Evolutionary conservation across 2,329 filamentous ascomycete genomes (phyloP).

Genomic region (Metarhizium robertsii): DNA sequence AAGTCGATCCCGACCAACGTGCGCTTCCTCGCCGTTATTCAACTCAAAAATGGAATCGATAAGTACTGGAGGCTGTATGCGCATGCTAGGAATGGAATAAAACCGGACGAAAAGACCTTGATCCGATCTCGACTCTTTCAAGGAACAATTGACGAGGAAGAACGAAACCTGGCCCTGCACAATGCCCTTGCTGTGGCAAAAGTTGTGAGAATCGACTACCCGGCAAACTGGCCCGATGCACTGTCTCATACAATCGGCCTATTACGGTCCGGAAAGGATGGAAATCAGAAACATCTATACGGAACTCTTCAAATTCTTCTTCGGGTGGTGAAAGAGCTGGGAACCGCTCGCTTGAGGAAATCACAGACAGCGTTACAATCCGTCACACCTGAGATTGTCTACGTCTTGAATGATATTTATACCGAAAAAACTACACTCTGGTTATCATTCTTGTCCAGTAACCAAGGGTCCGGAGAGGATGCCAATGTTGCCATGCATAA

Average conservation of each 20-base stretch:
- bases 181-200: conserved; percentile 85
- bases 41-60: conserved; percentile 94
- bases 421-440: conserved; percentile 62
- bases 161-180: conserved; percentile 69
- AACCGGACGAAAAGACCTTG: conserved; percentile 63
- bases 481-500: conserved; percentile 60
- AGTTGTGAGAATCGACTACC: conserved; percentile 82
- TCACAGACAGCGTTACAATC: conserved; percentile 70
- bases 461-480: conserved; percentile 47
- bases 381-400: conserved; percentile 75
- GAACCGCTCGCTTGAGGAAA: conserved; percentile 65
- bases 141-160: conserved; percentile 67
- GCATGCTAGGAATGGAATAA: conserved; percentile 51
- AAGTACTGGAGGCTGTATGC: conserved; percentile 75
- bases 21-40: conserved; percentile 83
- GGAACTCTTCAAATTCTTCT: conserved; percentile 70
- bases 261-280: conserved; percentile 43
- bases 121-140: conserved; percentile 71
- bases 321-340: conserved; percentile 83
- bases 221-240: conserved; percentile 68
- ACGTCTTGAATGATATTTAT: conserved; percentile 71
- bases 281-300: conserved; percentile 56
- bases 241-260: conserved; percentile 52
- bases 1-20: conserved; percentile 65
- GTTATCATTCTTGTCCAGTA: conserved; percentile 50